A percentile compares a stretch with the other conserved stretches of the same genome.
Conservation (phyloP, 495 filamentous ascomycete species). For the Aspergillus incahuasiensis region DNA sequence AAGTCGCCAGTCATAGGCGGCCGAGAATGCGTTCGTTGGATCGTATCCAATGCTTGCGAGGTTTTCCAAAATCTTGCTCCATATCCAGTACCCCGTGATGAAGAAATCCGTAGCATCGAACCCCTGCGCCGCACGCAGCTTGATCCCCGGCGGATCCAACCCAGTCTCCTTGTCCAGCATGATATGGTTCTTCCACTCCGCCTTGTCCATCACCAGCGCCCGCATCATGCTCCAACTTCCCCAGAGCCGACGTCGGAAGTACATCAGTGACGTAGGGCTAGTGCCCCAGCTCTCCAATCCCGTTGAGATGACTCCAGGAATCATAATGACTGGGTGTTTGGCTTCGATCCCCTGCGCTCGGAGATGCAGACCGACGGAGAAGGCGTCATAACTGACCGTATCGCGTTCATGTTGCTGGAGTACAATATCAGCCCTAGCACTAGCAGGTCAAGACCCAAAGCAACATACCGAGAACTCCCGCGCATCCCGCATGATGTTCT, state of each 20-base stretch:
- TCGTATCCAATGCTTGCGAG: slow-evolving; percentile 94
- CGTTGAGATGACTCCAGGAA: slow-evolving; percentile 95
- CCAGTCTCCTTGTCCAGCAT: slow-evolving; percentile 93
- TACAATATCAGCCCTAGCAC: background rate
- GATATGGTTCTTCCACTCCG: slow-evolving; percentile 90
- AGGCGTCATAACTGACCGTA: slow-evolving; percentile 86
- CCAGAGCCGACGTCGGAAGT: slow-evolving; percentile 92
- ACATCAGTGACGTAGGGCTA: slow-evolving; percentile 69
- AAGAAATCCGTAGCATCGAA: slow-evolving; percentile 98
- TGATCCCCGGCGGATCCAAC: slow-evolving; percentile 86
- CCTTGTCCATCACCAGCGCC: slow-evolving; percentile 86
- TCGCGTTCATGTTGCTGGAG: slow-evolving; percentile 75
- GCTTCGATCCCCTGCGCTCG: slow-evolving; percentile 77
- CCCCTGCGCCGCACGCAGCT: slow-evolving; percentile 89
- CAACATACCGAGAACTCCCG: slow-evolving; percentile 68
- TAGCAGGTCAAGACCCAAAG: background rate
- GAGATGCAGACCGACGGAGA: slow-evolving; percentile 78
- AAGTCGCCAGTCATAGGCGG: slow-evolving; percentile 98
- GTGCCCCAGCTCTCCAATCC: slow-evolving; percentile 97
- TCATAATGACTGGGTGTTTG: slow-evolving; percentile 89
- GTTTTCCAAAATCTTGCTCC: slow-evolving; percentile 98
- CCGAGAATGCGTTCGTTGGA: slow-evolving; percentile 90
- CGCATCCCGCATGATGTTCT: slow-evolving; percentile 75
- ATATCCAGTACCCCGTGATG: slow-evolving; percentile 89
- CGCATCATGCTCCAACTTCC: slow-evolving; percentile 98